Base-by-base conservation (phyloP, 2,329 filamentous ascomycete species). In the Cladobotryum protrusum region DNA sequence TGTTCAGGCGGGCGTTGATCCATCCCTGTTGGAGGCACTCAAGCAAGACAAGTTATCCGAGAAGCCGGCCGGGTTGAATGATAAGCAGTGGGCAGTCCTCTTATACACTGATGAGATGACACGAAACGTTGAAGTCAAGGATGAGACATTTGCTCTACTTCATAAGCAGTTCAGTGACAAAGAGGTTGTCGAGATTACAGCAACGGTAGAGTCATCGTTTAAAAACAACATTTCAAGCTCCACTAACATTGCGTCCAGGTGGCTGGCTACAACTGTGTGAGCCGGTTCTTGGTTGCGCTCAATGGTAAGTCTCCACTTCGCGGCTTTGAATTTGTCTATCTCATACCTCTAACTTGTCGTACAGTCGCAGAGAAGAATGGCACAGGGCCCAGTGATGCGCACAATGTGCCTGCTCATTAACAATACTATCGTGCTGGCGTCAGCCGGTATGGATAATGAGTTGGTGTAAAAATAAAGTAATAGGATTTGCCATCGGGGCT, bases 101-200 rank as follows among this genome's bases (percentile, higher is more conserved):
- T 72, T 76, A 42, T 91, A 89, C 64, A 79, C 89, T 15, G 88
- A 95, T 69, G 86, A 88, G 64, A 95, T 95, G 86, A 95, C 89
- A 45, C 73, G 82, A 56, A 78, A 81, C 41, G 84, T 92, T 0
- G 71, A 76, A 46, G 88, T 95, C 6, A 67, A 72, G 12, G 85
- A 93, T 44, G 77, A 72, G 51, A 78, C 87, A 1, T 92, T 92
- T 69, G 78, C 64, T 29, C 69, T 71, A 57, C 57, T 95, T 56
- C 85, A 77, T 69, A 64, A 56, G 12, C 61, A 76, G 34, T 89
- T 91, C 57, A 75, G 63, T 19, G 85, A 91, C 54, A 75, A 78
- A 61, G 86, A 91, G 69, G 74, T 92, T 45, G 86, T 95, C 13
- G 89, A 95, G 72, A 77, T 93, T 55, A 91, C 87, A 41, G 81